Conservation (phyloP, 805 yeast genomes). For the Yamadazyma olivae region DNA sequence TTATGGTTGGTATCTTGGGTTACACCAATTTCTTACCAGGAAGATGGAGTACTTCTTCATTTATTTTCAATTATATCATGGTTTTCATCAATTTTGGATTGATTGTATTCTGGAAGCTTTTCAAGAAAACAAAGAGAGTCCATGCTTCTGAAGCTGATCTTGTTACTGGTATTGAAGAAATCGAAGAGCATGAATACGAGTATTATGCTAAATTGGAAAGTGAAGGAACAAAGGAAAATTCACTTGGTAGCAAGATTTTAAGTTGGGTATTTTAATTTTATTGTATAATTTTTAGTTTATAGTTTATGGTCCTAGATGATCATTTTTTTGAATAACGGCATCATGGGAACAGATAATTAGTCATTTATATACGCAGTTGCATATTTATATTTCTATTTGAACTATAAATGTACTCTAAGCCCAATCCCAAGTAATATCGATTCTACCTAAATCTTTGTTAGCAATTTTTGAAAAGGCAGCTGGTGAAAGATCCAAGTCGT, state of each 20-base stretch:
- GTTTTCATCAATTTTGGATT: constrained; percentile 45
- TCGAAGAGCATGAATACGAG: constrained; percentile 48
- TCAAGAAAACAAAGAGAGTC: constrained; percentile 34
- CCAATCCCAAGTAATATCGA: constrained; percentile 49
- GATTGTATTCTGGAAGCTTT: constrained; percentile 33
- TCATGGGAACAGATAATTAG: no score
- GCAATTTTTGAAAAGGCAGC: constrained; percentile 54
- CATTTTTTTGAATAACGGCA: no score
- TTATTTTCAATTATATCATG: constrained; percentile 71
- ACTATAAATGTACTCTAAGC: neutral
- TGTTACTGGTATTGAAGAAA: constrained; percentile 41
- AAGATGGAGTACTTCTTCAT: constrained; percentile 55
- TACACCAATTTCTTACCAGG: constrained; percentile 62
- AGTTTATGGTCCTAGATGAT: neutral
- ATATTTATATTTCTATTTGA: neutral
- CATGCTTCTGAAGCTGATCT: constrained; percentile 47
- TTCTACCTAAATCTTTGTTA: constrained; percentile 49
- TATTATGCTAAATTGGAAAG: constrained; percentile 34
- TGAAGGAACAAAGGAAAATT: constrained; percentile 8
- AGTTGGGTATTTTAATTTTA: constrained; percentile 19
- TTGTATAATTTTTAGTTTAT: neutral
- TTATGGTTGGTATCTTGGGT: constrained; percentile 60
- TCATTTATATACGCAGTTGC: no score
- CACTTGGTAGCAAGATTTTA: constrained; percentile 9
- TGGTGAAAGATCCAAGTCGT: constrained; percentile 61